phyloP scores from a whole-genome alignment of 441 rosid genomes.

The Pelargonium citronellum region DNA sequence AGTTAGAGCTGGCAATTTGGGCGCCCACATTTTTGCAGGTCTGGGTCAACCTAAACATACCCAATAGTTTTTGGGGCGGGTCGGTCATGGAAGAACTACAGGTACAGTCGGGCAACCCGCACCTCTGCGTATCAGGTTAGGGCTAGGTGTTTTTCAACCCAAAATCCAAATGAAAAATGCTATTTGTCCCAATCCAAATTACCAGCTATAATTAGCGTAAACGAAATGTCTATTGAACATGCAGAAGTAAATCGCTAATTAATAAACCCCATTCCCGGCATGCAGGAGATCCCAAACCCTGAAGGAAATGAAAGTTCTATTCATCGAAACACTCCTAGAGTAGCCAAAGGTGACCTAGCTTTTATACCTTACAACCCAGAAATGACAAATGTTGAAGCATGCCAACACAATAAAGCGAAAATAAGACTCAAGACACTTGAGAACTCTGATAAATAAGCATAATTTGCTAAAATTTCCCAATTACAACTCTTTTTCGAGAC shows the following conservation, averaged over 20 bases:
- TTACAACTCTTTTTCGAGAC: background rate
- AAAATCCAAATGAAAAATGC: no score
- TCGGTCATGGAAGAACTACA: no score
- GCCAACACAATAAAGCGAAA: background rate
- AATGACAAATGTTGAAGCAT: background rate
- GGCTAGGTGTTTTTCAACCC: no score
- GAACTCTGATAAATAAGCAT: background rate
- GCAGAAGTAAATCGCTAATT: background rate
- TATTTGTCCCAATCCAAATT: no score
- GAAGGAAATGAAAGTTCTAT: background rate
- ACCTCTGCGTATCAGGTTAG: no score
- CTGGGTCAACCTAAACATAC: no score
- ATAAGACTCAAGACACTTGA: background rate
- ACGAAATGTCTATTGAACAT: no score
- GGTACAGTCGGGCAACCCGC: no score
- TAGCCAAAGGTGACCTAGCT: background rate
- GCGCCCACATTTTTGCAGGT: no score
- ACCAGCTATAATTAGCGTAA: no score
- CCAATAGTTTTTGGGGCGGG: no score
- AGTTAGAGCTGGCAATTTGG: no score
- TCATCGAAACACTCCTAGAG: conserved; percentile 1
- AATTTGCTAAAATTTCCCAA: background rate
- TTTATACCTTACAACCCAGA: background rate
- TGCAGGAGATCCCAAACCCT: background rate
- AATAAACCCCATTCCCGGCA: background rate